Evolutionary conservation across 2,329 filamentous ascomycete genomes (phyloP).

Genomic region (Neonectria ditissima): DNA sequence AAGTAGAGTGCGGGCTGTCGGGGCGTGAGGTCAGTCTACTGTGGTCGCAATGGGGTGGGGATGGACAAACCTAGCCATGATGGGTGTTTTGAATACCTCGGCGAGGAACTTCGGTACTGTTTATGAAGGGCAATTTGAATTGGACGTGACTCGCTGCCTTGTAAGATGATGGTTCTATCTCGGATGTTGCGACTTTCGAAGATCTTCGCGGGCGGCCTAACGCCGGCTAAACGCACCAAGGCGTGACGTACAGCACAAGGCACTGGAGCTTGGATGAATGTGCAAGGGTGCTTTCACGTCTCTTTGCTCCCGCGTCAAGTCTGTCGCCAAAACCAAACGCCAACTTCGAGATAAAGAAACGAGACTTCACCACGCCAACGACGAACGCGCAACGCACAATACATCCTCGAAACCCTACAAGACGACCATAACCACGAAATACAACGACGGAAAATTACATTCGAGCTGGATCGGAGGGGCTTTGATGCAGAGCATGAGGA

Average conservation of each 20-base stretch:
- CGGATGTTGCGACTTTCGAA: slow-evolving; percentile 35
- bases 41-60: slow-evolving; percentile 3
- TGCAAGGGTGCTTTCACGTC: slow-evolving; percentile 43
- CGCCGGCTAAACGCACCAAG: slow-evolving; percentile 36
- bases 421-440: slow-evolving; percentile 19
- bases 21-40: slow-evolving; percentile 38
- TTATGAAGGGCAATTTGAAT: slow-evolving; percentile 15
- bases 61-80: slow-evolving; percentile 41
- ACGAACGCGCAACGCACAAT: slow-evolving; percentile 18
- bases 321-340: slow-evolving; percentile 43
- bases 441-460: slow-evolving; percentile 2
- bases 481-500: slow-evolving; percentile 47
- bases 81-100: background rate
- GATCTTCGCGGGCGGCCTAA: slow-evolving; percentile 43
- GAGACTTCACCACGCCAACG: slow-evolving; percentile 22
- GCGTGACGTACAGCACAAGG: slow-evolving; percentile 35
- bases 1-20: slow-evolving; percentile 70
- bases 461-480: slow-evolving; percentile 22
- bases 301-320: slow-evolving; percentile 38
- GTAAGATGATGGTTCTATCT: slow-evolving; percentile 24
- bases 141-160: slow-evolving; percentile 23
- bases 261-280: slow-evolving; percentile 31
- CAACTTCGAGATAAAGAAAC: slow-evolving; percentile 24
- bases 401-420: slow-evolving; percentile 1
- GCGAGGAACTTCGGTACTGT: background rate